phyloP scores from a whole-genome alignment of 23 red algal species.

The Gracilariopsis chorda region DNA sequence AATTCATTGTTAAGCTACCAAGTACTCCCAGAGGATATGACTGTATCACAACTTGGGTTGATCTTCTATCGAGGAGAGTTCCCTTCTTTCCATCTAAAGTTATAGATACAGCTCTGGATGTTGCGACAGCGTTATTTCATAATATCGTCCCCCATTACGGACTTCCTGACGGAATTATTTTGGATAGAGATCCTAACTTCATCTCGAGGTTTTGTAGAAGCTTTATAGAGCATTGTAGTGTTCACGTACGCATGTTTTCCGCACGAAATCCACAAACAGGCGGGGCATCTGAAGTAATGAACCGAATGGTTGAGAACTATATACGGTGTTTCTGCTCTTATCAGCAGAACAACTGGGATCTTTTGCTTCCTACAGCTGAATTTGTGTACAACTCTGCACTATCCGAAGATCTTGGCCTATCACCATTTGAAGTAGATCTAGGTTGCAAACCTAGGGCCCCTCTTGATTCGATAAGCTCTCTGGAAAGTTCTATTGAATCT shows the following conservation, averaged over 20 bases:
- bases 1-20: background rate
- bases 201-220: background rate
- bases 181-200: background rate
- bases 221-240: background rate
- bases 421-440: background rate
- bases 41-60: background rate
- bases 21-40: background rate
- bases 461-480: background rate
- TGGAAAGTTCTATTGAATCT: background rate
- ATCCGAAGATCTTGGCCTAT: background rate
- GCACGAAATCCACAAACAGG: background rate
- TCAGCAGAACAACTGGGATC: constrained; percentile 11
- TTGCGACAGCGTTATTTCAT: background rate
- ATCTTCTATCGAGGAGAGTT: background rate
- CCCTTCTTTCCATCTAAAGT: background rate
- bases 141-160: background rate
- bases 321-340: constrained; percentile 15
- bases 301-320: no score
- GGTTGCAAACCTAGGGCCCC: background rate
- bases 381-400: constrained; percentile 8
- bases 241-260: background rate
- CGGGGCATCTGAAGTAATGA: constrained; percentile 1
- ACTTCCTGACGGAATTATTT: background rate
- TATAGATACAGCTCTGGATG: background rate
- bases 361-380: background rate